Evolutionary conservation across 495 filamentous ascomycete genomes (phyloP).

Genomic region (Recurvomyces mirabilis): DNA sequence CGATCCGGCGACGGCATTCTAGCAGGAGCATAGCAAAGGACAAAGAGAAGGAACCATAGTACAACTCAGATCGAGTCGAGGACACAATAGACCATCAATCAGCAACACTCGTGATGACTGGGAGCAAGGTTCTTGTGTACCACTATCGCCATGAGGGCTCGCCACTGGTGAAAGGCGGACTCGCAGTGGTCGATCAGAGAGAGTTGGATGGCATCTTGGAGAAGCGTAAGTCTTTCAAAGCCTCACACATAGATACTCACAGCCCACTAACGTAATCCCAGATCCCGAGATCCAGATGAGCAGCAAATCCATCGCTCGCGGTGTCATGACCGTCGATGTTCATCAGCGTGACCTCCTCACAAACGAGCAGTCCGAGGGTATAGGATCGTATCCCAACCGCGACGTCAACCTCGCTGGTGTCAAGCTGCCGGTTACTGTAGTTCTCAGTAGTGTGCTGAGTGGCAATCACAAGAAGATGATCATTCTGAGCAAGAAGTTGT

Average conservation of each 20-base stretch:
- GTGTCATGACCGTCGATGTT: slow-evolving; percentile 4
- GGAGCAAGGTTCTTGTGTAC: slow-evolving; percentile 14
- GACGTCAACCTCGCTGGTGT: slow-evolving; percentile 9
- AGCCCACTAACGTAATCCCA: not conserved
- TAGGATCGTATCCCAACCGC: slow-evolving; percentile 6
- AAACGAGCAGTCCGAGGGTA: not conserved
- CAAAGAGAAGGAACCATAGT: too few species aligned
- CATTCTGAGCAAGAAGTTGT: slow-evolving; percentile 10
- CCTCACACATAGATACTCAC: not conserved
- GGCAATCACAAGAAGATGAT: slow-evolving; percentile 4
- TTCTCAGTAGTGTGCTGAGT: not conserved
- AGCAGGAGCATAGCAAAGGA: too few species aligned
- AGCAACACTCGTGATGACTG: not conserved
- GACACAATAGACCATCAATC: not conserved
- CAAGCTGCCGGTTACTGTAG: slow-evolving; percentile 4
- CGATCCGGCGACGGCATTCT: too few species aligned
- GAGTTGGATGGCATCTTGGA: slow-evolving; percentile 2
- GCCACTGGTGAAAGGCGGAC: slow-evolving; percentile 3
- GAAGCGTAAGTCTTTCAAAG: not conserved
- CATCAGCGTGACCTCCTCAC: slow-evolving; percentile 12
- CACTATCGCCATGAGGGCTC: slow-evolving; percentile 3
- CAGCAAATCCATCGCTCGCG: slow-evolving; percentile 1
- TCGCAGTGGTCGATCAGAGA: not conserved
- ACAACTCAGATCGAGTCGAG: too few species aligned
- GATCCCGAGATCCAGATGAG: slow-evolving; percentile 1